Conservation (phyloP, 2,329 filamentous ascomycete species). For the Paecilomyces dactylethromorphus region DNA sequence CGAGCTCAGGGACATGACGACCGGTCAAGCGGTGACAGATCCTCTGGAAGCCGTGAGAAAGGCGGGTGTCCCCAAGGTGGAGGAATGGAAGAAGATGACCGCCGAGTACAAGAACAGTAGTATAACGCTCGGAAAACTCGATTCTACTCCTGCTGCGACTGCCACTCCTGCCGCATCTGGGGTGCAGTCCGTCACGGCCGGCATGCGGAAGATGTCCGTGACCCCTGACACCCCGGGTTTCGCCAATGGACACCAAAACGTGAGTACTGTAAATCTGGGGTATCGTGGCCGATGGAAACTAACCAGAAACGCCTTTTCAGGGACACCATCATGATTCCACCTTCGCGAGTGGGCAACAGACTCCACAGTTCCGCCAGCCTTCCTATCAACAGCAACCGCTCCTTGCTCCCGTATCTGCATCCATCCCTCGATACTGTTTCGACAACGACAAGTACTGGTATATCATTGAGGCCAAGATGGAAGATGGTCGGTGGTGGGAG, state of each 20-base stretch:
- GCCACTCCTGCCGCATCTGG: constrained; percentile 7
- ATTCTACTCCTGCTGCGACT: constrained; percentile 36
- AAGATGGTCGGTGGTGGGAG: constrained; percentile 89
- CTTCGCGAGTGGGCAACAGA: constrained; percentile 19
- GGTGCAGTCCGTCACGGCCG: constrained; percentile 58
- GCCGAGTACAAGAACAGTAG: constrained; percentile 99
- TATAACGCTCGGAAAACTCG: constrained; percentile 89
- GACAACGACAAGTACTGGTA: constrained; percentile 99
- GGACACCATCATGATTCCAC: constrained; percentile 22
- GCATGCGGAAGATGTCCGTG: constrained; percentile 74
- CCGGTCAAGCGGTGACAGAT: constrained; percentile 73
- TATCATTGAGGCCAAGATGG: constrained; percentile 83
- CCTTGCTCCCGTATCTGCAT: constrained; percentile 71
- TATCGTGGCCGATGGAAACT: constrained; percentile 1
- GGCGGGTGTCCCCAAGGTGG: constrained; percentile 87
- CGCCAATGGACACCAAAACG: constrained; percentile 43
- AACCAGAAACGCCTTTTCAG: constrained; percentile 12
- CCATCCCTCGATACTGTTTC: constrained; percentile 88
- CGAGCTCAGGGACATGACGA: constrained; percentile 90
- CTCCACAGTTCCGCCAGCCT: constrained; percentile 31
- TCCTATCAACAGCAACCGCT: constrained; percentile 44
- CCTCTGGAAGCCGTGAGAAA: constrained; percentile 77
- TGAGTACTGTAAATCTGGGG: constrained; percentile 32
- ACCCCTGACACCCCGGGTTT: constrained; percentile 47
- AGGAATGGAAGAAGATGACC: constrained; percentile 99